Percentiles rank a stretch among this genome's conserved stretches.
phyloP scores from a whole-genome alignment of 805 yeast genomes.

The Starmerella vaccinii region DNA sequence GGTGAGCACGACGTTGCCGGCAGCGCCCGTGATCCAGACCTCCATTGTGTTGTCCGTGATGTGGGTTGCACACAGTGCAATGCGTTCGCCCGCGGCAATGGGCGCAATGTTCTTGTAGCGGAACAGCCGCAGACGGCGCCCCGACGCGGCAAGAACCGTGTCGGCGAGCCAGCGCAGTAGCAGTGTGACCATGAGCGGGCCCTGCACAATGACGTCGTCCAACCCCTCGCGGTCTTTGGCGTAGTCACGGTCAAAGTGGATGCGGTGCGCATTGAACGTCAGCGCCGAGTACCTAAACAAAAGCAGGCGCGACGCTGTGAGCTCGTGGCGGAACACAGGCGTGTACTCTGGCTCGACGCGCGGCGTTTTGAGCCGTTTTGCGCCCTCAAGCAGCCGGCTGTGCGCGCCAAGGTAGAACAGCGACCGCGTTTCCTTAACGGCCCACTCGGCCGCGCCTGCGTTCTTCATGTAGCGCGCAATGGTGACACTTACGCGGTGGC shows the following conservation, averaged over 20 bases:
- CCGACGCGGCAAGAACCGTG: slow-evolving; percentile 19
- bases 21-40: not conserved
- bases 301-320: slow-evolving; percentile 36
- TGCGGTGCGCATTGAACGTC: slow-evolving; percentile 72
- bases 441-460: slow-evolving; percentile 23
- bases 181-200: slow-evolving; percentile 63
- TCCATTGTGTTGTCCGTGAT: slow-evolving; percentile 2
- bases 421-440: slow-evolving; percentile 45
- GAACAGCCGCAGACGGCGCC: slow-evolving; percentile 29
- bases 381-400: not conserved
- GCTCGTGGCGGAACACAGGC: slow-evolving; percentile 21
- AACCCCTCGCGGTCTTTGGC: slow-evolving; percentile 47
- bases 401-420: slow-evolving; percentile 45
- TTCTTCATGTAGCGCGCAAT: slow-evolving; percentile 42
- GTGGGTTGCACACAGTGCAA: slow-evolving; percentile 1
- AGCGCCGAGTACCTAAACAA: slow-evolving; percentile 60
- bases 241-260: slow-evolving; percentile 61
- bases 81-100: slow-evolving; percentile 36
- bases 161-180: slow-evolving; percentile 42
- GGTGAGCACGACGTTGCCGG: slow-evolving; percentile 1
- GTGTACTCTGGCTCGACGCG: slow-evolving; percentile 1
- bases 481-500: slow-evolving; percentile 38
- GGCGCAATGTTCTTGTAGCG: slow-evolving; percentile 45
- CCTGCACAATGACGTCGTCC: slow-evolving; percentile 59
- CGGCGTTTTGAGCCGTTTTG: not conserved